phyloP scores from a whole-genome alignment of 192 early-diverging fungal genomes.

The Rhizoclosmatium globosum region DNA sequence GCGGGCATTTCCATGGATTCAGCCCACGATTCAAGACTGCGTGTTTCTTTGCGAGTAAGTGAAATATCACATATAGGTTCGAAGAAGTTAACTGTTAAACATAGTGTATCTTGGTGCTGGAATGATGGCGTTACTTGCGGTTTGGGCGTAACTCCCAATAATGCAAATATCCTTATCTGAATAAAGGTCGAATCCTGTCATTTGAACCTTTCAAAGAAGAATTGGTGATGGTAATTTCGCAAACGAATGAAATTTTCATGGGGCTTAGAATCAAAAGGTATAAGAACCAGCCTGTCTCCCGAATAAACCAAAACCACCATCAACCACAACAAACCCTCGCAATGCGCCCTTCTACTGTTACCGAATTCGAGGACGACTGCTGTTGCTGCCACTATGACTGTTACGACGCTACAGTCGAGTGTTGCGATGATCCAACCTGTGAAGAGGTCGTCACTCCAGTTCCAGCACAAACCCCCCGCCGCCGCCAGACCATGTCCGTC shows the following conservation, averaged over 20 bases:
- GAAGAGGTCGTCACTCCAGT: not conserved
- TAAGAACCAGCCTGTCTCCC: not conserved
- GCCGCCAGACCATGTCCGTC: not conserved
- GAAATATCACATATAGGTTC: no score
- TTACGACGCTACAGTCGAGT: not conserved
- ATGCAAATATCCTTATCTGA: not conserved
- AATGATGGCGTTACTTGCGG: slow-evolving; percentile 64
- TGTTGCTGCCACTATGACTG: not conserved
- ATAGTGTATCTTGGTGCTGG: slow-evolving; percentile 72
- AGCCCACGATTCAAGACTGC: slow-evolving; percentile 45
- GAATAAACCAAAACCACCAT: not conserved
- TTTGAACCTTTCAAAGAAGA: not conserved
- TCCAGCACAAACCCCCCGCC: not conserved
- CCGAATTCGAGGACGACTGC: not conserved
- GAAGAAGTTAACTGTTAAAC: no score
- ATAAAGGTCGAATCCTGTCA: not conserved
- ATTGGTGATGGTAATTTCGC: not conserved
- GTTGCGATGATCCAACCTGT: not conserved
- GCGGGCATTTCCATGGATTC: slow-evolving; percentile 56
- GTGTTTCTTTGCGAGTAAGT: slow-evolving; percentile 60
- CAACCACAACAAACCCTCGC: no score
- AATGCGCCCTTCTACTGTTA: not conserved
- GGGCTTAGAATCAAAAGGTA: no score
- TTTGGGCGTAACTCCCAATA: no score
- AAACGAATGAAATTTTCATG: no score